Conservation (phyloP, 1,139 yeast species). For the Pichia terricola region DNA sequence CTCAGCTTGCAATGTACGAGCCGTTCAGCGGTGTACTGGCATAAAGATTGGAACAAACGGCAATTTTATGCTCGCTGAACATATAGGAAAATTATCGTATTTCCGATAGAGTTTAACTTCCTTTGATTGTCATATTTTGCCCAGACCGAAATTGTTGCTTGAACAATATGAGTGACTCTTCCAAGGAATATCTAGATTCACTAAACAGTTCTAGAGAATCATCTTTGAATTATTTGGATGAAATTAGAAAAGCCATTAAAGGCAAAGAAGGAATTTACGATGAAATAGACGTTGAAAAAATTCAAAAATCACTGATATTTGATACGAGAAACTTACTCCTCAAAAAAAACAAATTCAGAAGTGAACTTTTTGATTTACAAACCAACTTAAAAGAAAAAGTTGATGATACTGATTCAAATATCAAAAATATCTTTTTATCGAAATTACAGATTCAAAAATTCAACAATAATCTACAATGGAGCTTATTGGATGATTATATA, state of each 20-base stretch:
- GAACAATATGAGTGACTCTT: too few species aligned
- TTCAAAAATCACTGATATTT: conserved; percentile 13
- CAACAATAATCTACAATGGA: conserved; percentile 12
- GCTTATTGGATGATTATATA: conserved; percentile 12
- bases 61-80: too few species aligned
- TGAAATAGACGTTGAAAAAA: not conserved
- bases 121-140: too few species aligned
- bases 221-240: not conserved
- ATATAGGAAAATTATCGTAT: too few species aligned
- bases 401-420: conserved; percentile 13
- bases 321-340: conserved; percentile 17
- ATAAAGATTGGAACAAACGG: too few species aligned
- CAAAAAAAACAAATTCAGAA: conserved; percentile 16
- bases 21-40: too few species aligned
- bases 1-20: too few species aligned
- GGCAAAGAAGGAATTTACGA: conserved; percentile 5
- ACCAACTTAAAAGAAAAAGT: conserved; percentile 9
- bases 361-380: conserved; percentile 3
- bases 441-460: conserved; percentile 16
- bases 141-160: too few species aligned
- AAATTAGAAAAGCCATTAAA: not conserved
- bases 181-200: not conserved
- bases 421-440: conserved; percentile 12
- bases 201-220: not conserved
- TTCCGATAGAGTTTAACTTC: too few species aligned